Evolutionary conservation across 2,329 filamentous ascomycete species (phyloP), one percentile per base, ranked within the genome.

Genomic region (Graphilbum fragrans): DNA sequence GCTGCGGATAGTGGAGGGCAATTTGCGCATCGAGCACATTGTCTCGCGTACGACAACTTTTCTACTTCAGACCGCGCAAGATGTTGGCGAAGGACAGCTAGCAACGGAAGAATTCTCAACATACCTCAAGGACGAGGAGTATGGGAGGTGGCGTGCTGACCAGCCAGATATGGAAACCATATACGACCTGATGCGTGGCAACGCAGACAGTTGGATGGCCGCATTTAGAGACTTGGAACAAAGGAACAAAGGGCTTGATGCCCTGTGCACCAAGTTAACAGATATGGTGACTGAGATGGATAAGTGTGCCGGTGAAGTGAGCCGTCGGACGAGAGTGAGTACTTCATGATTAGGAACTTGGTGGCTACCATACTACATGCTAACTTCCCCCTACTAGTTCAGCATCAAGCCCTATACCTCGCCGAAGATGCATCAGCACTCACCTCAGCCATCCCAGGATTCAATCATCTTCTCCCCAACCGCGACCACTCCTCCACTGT

Each of bases 11-110:
- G 70, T 94, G 31, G 78, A 81, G 38, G 86, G 88, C 41, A 95
- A 95, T 54, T 81, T 92, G 53, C 85, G 82, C 58, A 94, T 96
- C 47, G 87, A 94, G 54, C 82, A 87, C 58, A 86, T 94, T 42
- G 73, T 94, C 37, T 74, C 77, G n/a, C 73, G 86, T 48, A 94
- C 90, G 23, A 79, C 80, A 14, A 67, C 70, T 19, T 74, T 82
- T 18, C 78, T 94, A 58, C 79, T 83, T 45, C 85, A 88, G 55
- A 78, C 82, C 38, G 66, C 90, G 31, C 74, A 80, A 50, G 90
- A 96, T 55, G 74, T 94, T 9, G 70, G 77, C 46, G 82, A 88
- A 50, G 88, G 87, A 9, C 66, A 87, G 41, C 74, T 79, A 47
- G 82, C 83, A 1, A 86, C 83, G 34, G 74, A 77, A 43, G 81